phyloP scores from a whole-genome alignment of 257 asterid species.

The Cruciata laevipes region DNA sequence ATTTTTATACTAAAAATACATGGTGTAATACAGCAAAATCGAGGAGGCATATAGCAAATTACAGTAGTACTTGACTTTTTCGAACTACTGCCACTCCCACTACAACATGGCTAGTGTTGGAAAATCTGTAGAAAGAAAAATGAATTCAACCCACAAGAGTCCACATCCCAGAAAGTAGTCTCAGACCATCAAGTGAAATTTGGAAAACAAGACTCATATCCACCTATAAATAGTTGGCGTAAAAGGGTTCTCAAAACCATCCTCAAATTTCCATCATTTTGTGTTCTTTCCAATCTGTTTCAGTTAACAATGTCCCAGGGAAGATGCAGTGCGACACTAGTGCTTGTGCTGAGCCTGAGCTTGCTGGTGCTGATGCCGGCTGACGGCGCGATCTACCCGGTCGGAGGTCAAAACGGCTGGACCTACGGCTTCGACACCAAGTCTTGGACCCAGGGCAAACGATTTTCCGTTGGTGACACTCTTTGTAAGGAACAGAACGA shows the following conservation, averaged over 20 bases:
- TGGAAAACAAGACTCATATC: neutral
- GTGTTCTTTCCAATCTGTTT: neutral
- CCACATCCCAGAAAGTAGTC: neutral
- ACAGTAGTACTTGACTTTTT: no score
- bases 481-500: conserved; percentile 22
- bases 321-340: conserved; percentile 38
- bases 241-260: neutral
- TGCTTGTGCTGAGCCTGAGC: conserved; percentile 15
- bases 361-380: conserved; percentile 18
- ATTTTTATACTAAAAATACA: no score
- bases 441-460: conserved; percentile 45
- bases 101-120: no score
- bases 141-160: neutral
- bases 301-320: conserved; percentile 23
- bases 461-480: conserved; percentile 46
- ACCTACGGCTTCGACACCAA: conserved; percentile 30
- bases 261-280: neutral
- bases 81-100: no score
- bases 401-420: conserved; percentile 50
- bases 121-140: no score
- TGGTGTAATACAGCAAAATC: no score
- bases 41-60: no score
- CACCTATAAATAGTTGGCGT: neutral
- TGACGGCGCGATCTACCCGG: conserved; percentile 25
- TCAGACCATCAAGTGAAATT: neutral